Percentiles rank a stretch among this genome's conserved stretches.
phyloP scores from a whole-genome alignment of 208 protist genomes.

The Leishmania gerbilli region DNA sequence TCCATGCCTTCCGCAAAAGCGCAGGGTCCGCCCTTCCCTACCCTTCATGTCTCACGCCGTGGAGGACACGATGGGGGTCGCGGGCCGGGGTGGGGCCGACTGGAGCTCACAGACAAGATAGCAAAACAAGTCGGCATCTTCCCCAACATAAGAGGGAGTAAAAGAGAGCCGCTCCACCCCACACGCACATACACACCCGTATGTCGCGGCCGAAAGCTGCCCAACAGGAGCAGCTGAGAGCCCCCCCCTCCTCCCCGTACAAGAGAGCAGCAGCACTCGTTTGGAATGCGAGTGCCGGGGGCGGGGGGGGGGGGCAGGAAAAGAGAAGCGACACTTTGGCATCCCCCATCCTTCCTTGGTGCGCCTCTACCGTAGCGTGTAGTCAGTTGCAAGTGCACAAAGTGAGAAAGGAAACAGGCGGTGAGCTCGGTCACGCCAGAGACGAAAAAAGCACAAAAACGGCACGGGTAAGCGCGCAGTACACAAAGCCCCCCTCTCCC shows the following conservation, averaged over 20 bases:
- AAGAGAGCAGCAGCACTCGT: background rate
- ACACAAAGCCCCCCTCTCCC: too few species aligned
- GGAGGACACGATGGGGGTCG: background rate
- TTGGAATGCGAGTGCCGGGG: background rate
- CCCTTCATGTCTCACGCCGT: background rate
- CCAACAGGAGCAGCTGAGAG: background rate
- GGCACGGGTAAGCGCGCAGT: background rate
- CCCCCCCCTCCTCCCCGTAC: background rate
- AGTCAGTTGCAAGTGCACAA: background rate
- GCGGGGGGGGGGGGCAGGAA: background rate
- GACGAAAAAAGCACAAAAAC: conserved; percentile 3
- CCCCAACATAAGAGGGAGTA: background rate
- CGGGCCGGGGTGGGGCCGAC: background rate
- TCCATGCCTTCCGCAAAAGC: background rate
- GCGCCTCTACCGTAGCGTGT: background rate
- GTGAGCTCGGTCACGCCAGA: background rate
- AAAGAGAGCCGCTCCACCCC: background rate
- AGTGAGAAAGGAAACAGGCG: conserved; percentile 8
- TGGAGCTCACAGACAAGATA: background rate
- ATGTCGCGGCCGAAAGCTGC: background rate
- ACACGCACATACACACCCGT: background rate
- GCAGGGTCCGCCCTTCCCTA: background rate
- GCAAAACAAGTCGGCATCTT: background rate
- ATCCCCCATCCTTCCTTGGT: background rate
- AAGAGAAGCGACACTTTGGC: background rate